A percentile compares a stretch with the other conserved stretches of the same genome.
phyloP scores from a whole-genome alignment of 192 early-diverging fungal species.

The Coemansia nantahalensis region DNA sequence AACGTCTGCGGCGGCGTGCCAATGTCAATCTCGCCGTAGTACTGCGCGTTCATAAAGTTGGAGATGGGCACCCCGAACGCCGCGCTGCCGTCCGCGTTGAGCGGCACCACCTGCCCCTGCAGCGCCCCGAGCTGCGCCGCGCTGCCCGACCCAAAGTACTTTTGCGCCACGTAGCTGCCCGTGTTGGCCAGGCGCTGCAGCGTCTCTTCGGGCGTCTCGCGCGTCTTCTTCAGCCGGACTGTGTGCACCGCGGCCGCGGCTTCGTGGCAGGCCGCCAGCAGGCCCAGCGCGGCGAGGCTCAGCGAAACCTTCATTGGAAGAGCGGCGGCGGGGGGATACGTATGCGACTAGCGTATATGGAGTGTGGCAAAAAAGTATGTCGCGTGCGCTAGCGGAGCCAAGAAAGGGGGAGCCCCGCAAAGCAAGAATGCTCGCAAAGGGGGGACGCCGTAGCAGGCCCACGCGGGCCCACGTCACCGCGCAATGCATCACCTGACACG shows the following conservation, averaged over 20 bases:
- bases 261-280: constrained; percentile 19
- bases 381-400: no score
- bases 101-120: constrained; percentile 48
- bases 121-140: constrained; percentile 34
- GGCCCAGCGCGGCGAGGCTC: constrained; percentile 34
- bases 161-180: constrained; percentile 68
- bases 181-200: constrained; percentile 63
- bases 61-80: constrained; percentile 75
- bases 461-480: no score
- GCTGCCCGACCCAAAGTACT: constrained; percentile 64
- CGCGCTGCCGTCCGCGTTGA: constrained; percentile 56
- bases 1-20: constrained; percentile 90
- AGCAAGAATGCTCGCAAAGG: not conserved
- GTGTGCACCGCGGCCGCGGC: constrained; percentile 25
- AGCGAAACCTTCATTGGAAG: constrained; percentile 46
- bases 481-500: not conserved
- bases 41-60: constrained; percentile 96
- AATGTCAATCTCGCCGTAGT: constrained; percentile 86
- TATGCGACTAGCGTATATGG: no score
- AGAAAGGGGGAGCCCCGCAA: not conserved
- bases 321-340: no score
- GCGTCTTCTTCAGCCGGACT: constrained; percentile 62
- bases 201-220: constrained; percentile 59
- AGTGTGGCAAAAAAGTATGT: no score
- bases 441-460: no score